Evolutionary conservation across 177 flowering plant species (phyloP).

Genomic region (Telopea speciosissima): DNA sequence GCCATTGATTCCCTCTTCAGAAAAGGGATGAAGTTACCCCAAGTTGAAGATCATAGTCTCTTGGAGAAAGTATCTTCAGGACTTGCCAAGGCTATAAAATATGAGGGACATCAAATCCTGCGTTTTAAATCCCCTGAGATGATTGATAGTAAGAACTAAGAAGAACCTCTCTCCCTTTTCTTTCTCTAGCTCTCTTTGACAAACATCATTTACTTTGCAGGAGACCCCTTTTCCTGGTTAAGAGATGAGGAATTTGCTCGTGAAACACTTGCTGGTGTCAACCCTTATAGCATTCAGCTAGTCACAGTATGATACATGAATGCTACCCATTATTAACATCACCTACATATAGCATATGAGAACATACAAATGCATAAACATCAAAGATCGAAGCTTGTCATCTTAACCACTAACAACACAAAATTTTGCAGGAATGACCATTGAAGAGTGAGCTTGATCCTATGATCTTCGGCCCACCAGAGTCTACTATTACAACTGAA

Average conservation of each 20-base stretch:
- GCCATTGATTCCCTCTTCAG: conserved; percentile 23
- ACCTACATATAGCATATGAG: too few relatives aligned
- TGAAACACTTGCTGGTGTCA: conserved; percentile 81
- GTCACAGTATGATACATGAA: conserved; percentile 43
- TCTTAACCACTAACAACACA: background rate
- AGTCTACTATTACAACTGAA: conserved; percentile 53
- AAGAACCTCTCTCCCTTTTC: too few relatives aligned
- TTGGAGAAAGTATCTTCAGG: background rate
- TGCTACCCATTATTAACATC: too few relatives aligned
- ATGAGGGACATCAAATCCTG: too few relatives aligned
- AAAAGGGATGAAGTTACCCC: conserved; percentile 20
- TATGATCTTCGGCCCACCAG: conserved; percentile 53
- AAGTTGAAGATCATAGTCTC: background rate
- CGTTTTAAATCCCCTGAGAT: too few relatives aligned
- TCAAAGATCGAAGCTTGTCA: too few relatives aligned
- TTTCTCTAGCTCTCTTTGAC: conserved; percentile 2
- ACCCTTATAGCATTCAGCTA: conserved; percentile 48
- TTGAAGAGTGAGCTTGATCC: conserved; percentile 65
- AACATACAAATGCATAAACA: too few relatives aligned
- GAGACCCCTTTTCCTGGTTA: conserved; percentile 65
- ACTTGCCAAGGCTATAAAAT: background rate
- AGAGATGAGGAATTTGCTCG: conserved; percentile 81
- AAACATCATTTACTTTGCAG: conserved; percentile 19
- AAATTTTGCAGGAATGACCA: conserved; percentile 73
- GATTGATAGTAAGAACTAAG: conserved; percentile 9